These are phyloP conservation scores for Solanum ahanhuiri DNA, from an alignment of 257 asterid genomes.

Conservation along the genomic window DNA sequence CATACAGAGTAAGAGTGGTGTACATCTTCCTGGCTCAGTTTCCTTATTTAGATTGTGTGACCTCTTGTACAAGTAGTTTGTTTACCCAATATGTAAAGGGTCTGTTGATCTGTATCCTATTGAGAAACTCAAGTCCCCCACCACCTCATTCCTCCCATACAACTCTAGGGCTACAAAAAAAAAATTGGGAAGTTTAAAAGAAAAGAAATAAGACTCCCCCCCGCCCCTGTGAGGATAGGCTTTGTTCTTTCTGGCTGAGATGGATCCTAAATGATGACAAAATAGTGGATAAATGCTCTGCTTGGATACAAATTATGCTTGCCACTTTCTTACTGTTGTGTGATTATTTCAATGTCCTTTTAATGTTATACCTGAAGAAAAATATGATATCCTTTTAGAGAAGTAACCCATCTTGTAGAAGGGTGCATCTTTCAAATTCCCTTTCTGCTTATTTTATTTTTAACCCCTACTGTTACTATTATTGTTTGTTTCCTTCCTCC, in stretches of 20 bases:
- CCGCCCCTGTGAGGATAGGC: neutral
- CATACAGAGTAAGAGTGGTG: neutral
- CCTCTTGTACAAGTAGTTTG: neutral
- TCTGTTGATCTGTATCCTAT: neutral
- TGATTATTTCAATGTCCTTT: neutral
- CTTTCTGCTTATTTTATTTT: too few species aligned
- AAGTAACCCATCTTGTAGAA: neutral
- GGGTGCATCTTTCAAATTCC: neutral
- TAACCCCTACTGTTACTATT: neutral
- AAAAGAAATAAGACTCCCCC: neutral
- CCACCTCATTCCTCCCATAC: neutral
- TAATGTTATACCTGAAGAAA: neutral
- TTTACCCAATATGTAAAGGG: neutral
- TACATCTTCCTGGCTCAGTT: neutral
- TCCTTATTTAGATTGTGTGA: neutral
- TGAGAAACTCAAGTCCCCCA: neutral
- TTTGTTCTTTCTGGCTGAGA: neutral
- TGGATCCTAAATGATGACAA: neutral
- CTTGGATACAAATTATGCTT: neutral
- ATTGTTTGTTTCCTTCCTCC: neutral
- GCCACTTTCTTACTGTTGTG: neutral
- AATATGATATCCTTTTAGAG: neutral
- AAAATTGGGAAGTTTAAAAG: neutral
- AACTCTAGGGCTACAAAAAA: neutral
- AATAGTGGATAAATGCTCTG: neutral